Base-by-base conservation (phyloP, 208 protist species). In the Herpetomonas samuelpessoai region DNA sequence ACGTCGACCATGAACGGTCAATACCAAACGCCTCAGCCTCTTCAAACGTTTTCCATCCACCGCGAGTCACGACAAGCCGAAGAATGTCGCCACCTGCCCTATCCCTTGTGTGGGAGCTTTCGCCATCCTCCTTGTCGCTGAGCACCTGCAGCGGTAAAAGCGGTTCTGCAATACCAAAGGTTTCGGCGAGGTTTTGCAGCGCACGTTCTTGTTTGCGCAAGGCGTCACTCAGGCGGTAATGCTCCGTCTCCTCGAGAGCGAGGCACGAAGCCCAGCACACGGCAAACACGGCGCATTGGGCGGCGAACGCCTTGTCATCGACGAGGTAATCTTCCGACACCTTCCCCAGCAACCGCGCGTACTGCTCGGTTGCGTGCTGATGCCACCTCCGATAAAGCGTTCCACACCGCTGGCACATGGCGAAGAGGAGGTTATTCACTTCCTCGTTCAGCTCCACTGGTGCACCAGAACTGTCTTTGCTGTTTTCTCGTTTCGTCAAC, bases 41-140 rank as follows among this genome's bases (percentile, higher is more conserved):
- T 30, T 73, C 74, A 47, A 91, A 68, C n/a, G 72, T 79, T 58
- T 72, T 77, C 88, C 88, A 95, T 1, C 88, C 88, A 27, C 60
- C 52, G 47, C 48, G 24, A 62, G 68, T 46, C 39, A 31, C 58
- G 55, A 71, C 41, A 12, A 62, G 24, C 6, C 31, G 9, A 6
- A 62, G 51, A 31, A 60, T 60, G 38, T 60, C 24, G 31, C 18
- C n/a, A 21, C 27, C 21, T 7, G 12, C 25, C n/a, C 18, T 14
- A 14, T 14, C 14, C 35, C 35, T 14, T 18, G 9, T 41, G n/a
- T n/a, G n/a, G n/a, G n/a, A n/a, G 35, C 35, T 41, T 49, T 83
- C 71, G 31, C 72, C 65, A 30, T 72, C 71, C n/a, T 75, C 65
- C 31, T 65, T 62, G 24, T 84, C 73, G 12, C 38, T 57, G 51